Conservation (phyloP, 2,329 filamentous ascomycete genomes). For the Epichloe elymi region DNA sequence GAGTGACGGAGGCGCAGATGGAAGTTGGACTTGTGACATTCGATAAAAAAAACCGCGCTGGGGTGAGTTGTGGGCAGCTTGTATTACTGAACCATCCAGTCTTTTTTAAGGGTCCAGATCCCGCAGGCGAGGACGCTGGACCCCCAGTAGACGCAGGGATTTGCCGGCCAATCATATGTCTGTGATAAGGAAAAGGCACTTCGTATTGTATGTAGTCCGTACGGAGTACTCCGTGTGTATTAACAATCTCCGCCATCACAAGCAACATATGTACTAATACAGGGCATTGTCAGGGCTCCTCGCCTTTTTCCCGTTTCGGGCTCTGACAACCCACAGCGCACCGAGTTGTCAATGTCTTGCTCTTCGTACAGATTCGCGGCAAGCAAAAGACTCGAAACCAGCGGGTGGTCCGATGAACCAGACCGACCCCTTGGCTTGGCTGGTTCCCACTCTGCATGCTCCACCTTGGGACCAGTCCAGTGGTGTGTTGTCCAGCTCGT, state of each 20-base stretch:
- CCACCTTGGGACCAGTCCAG: background rate
- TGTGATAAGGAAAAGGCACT: background rate
- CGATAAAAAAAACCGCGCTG: too few species aligned
- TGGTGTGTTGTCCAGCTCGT: too few species aligned
- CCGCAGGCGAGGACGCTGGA: background rate
- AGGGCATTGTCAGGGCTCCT: too few species aligned
- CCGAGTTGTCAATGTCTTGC: too few species aligned
- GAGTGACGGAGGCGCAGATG: too few species aligned
- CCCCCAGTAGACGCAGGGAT: background rate
- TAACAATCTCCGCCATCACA: background rate
- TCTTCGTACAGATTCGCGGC: too few species aligned
- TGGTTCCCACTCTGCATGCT: background rate
- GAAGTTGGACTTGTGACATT: too few species aligned
- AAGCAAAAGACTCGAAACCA: background rate
- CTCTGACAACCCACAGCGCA: too few species aligned
- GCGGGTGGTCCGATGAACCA: background rate
- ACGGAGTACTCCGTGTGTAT: background rate
- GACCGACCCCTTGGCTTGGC: background rate
- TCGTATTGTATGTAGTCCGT: background rate
- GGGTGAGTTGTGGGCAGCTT: too few species aligned
- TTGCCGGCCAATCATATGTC: background rate
- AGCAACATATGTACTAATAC: too few species aligned
- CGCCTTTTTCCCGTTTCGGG: too few species aligned
- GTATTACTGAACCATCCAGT: too few species aligned
- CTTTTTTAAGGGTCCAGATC: constrained; percentile 2